Evolutionary conservation across 2,329 filamentous ascomycete genomes (phyloP).

Genomic region (Phialophora chinensis): DNA sequence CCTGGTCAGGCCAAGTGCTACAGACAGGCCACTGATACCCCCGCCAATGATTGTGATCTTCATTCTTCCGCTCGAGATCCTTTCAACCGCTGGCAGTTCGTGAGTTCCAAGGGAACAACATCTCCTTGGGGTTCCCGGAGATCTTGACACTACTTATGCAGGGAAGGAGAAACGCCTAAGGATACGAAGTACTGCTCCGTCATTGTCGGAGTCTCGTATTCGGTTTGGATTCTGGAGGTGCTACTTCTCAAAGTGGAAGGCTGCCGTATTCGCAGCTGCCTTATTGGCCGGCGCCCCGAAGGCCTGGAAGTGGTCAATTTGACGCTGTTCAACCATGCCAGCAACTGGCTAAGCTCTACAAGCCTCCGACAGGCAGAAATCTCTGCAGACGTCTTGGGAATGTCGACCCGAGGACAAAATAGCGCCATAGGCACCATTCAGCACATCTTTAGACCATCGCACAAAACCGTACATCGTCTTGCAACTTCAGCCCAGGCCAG

Average conservation of each 20-base stretch:
- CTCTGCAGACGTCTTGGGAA: neutral
- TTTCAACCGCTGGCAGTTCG: neutral
- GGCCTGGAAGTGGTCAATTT: neutral
- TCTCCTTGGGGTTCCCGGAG: neutral
- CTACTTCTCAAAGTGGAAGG: constrained; percentile 15
- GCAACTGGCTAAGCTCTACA: neutral
- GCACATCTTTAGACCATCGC: constrained; percentile 3
- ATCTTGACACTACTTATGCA: neutral
- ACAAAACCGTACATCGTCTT: neutral
- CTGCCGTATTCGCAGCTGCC: constrained; percentile 16
- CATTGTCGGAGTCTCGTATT: neutral
- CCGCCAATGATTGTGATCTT: constrained; percentile 32
- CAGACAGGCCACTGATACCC: constrained; percentile 29
- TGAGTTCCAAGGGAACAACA: neutral
- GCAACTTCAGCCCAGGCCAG: constrained; percentile 70
- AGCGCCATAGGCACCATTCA: neutral
- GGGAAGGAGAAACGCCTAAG: neutral
- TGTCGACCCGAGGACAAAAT: neutral
- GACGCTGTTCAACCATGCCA: neutral
- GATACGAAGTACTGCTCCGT: neutral
- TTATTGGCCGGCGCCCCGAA: constrained; percentile 13
- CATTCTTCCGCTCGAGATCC: constrained; percentile 16
- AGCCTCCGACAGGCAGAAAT: neutral
- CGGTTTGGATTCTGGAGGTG: neutral
- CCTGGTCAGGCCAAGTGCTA: constrained; percentile 27